Percentiles rank a stretch among this genome's conserved stretches.
Conservation (phyloP, 169 alveolate species). For the Miamiensis avidus region DNA sequence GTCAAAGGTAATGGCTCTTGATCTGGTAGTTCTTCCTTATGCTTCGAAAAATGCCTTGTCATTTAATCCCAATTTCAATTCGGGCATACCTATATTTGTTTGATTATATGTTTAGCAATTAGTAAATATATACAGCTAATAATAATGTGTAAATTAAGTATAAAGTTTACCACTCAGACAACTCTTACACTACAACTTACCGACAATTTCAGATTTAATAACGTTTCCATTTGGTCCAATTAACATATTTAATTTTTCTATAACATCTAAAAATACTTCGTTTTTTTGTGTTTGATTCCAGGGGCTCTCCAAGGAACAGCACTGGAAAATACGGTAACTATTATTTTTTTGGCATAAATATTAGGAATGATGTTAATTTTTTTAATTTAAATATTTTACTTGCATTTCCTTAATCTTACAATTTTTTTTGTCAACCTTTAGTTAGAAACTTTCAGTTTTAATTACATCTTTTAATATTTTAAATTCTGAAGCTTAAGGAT, state of each 20-base stretch:
- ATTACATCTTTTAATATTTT: constrained; percentile 94
- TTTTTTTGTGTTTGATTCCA: constrained; percentile 97
- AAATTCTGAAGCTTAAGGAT: constrained; percentile 96
- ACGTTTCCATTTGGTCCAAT: constrained; percentile 87
- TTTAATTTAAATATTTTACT: constrained; percentile 61
- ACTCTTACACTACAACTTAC: constrained; percentile 95
- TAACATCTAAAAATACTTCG: constrained; percentile 98
- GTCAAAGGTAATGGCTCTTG: constrained; percentile 96
- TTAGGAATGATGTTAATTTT: no score
- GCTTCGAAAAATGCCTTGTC: constrained; percentile 89
- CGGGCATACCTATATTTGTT: constrained; percentile 93
- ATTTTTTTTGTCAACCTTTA: constrained; percentile 49
- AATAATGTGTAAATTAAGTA: not conserved
- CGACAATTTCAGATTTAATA: constrained; percentile 96
- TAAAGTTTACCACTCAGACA: constrained; percentile 87
- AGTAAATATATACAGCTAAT: no score
- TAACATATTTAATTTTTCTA: constrained; percentile 95
- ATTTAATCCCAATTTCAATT: constrained; percentile 94
- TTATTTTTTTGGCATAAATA: no score
- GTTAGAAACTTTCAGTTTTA: constrained; percentile 92
- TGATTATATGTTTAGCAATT: no score
- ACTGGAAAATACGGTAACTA: constrained; percentile 95
- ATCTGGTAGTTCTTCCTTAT: constrained; percentile 69
- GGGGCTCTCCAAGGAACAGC: constrained; percentile 96
- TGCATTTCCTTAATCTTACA: constrained; percentile 51